A percentile compares a stretch with the other conserved stretches of the same genome.
phyloP scores from a whole-genome alignment of 805 yeast species.

The Lipomyces orientalis region DNA sequence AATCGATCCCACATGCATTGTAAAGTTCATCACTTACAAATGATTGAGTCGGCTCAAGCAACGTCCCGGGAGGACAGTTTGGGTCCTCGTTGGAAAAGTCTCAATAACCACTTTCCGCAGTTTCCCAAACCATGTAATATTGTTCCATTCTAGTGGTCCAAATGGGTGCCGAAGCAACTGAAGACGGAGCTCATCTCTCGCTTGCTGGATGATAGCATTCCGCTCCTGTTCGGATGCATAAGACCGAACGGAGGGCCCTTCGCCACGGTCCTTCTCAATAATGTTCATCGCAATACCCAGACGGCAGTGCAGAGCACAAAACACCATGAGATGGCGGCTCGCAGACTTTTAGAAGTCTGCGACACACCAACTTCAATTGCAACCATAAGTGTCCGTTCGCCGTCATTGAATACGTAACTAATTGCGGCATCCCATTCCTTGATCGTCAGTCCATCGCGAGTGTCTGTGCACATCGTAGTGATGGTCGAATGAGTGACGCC shows the following conservation, averaged over 20 bases:
- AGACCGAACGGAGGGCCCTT: neutral
- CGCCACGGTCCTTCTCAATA: neutral
- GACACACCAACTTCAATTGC: conserved; percentile 2
- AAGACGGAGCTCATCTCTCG: no score
- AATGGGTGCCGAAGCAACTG: neutral
- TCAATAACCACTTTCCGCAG: neutral
- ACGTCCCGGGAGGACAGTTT: neutral
- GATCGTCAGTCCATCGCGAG: neutral
- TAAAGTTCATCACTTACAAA: neutral
- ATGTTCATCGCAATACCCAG: conserved; percentile 4
- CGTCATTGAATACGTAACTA: neutral
- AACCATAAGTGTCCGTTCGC: neutral
- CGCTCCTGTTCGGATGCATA: neutral
- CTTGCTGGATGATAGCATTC: neutral
- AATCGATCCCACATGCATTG: no score
- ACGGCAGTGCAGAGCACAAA: conserved; percentile 1
- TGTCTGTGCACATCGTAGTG: neutral
- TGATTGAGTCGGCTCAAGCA: conserved; percentile 1
- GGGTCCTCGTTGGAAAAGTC: neutral
- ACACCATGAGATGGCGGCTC: neutral
- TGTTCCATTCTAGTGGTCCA: neutral
- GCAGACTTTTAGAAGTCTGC: neutral
- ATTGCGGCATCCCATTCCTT: conserved; percentile 2
- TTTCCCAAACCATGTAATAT: conserved; percentile 2
- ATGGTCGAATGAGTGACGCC: neutral